Percentiles rank a stretch among this genome's conserved stretches.
Conservation (phyloP, 2,329 filamentous ascomycete genomes). For the Fusarium oligoseptatum region DNA sequence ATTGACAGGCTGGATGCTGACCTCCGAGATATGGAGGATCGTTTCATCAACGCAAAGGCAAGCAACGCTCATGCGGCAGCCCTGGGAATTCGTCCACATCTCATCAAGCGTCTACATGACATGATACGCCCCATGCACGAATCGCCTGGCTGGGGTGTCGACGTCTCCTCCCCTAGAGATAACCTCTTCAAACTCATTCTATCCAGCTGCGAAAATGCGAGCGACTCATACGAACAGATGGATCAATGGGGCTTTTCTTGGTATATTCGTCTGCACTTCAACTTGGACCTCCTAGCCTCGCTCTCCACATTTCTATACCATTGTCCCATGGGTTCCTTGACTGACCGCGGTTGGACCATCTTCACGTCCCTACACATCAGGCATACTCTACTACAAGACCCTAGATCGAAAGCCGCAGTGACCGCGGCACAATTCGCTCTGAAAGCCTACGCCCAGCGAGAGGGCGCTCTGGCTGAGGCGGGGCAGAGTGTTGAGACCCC, state of each 20-base stretch:
- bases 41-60: background rate
- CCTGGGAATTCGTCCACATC: background rate
- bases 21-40: background rate
- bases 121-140: background rate
- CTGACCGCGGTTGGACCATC: background rate
- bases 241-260: background rate
- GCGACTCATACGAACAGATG: background rate
- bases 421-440: background rate
- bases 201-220: background rate
- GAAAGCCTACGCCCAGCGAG: background rate
- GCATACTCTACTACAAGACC: background rate
- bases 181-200: background rate
- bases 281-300: background rate
- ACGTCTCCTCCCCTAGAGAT: background rate
- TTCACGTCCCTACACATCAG: background rate
- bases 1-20: background rate
- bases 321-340: background rate
- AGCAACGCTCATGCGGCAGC: background rate
- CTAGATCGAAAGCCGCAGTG: background rate
- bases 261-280: background rate
- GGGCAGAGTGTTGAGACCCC: background rate
- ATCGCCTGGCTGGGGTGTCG: background rate
- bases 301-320: background rate
- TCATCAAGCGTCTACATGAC: background rate
- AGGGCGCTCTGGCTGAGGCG: background rate